Evolutionary conservation across 306 rosid species (phyloP).

Genomic region (Acacia melanoxylon): DNA sequence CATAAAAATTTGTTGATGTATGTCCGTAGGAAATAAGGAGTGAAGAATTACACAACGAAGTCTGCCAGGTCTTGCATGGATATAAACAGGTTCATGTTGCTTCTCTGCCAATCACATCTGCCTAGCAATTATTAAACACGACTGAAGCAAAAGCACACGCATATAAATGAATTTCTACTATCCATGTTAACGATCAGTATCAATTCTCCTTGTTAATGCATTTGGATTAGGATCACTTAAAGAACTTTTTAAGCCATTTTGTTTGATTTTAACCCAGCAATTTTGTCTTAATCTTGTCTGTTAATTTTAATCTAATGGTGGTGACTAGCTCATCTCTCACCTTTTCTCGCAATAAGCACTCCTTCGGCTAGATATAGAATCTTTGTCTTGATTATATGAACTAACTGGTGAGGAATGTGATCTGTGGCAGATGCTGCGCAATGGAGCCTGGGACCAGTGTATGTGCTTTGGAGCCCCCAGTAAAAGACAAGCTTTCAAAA

Average conservation of each 20-base stretch:
- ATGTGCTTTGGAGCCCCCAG: conserved; percentile 88
- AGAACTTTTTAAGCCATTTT: not conserved
- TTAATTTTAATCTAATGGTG: not conserved
- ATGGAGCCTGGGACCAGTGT: conserved; percentile 99
- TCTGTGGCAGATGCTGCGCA: conserved; percentile 76
- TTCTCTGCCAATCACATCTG: conserved; percentile 22
- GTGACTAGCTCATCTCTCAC: not conserved
- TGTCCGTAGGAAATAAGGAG: conserved; percentile 83
- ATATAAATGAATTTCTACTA: not conserved
- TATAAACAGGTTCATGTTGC: conserved; percentile 81
- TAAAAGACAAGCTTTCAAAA: conserved; percentile 86
- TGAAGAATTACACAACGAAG: conserved; percentile 85
- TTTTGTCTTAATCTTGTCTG: not conserved
- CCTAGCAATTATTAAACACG: not conserved
- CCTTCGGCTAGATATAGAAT: not conserved
- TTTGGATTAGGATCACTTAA: no score
- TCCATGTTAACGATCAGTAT: not conserved
- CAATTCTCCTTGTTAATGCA: not conserved
- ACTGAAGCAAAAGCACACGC: not conserved
- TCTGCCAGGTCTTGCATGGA: conserved; percentile 93
- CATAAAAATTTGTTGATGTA: conserved; percentile 22
- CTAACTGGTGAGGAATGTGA: conserved; percentile 24
- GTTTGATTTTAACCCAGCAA: not conserved
- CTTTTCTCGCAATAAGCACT: not conserved
- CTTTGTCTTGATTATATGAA: conserved; percentile 3